Percentiles rank a stretch among this genome's conserved stretches.
Evolutionary conservation across 768 basidiomycete genomes (phyloP).

Genomic region (Lactifluus pinguis): DNA sequence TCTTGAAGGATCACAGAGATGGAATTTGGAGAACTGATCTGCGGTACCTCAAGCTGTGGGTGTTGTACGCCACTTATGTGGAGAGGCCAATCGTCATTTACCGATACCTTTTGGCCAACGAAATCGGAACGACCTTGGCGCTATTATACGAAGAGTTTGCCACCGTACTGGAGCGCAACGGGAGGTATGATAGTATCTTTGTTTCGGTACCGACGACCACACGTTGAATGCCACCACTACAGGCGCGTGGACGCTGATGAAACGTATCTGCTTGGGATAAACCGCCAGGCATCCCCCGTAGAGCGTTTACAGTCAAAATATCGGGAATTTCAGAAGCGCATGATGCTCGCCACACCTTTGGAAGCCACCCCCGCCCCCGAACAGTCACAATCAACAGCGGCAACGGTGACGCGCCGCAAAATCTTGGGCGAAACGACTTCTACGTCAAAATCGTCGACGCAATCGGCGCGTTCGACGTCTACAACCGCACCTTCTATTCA

Average conservation of each 20-base stretch:
- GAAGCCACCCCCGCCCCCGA: constrained; percentile 24
- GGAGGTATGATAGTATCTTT: constrained; percentile 48
- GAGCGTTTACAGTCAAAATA: constrained; percentile 73
- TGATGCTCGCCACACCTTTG: constrained; percentile 48
- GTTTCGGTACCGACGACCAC: background rate
- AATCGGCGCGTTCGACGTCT: constrained; percentile 23
- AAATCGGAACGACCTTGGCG: constrained; percentile 76
- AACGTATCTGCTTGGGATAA: constrained; percentile 80
- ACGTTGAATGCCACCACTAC: constrained; percentile 10
- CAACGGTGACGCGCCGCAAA: constrained; percentile 30
- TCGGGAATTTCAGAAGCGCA: constrained; percentile 84
- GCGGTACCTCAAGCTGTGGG: constrained; percentile 89
- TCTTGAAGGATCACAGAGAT: constrained; percentile 66
- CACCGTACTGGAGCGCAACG: constrained; percentile 69
- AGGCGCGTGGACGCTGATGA: constrained; percentile 88
- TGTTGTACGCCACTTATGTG: constrained; percentile 86
- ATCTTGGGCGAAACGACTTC: constrained; percentile 38
- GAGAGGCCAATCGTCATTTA: constrained; percentile 86
- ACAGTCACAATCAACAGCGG: constrained; percentile 26
- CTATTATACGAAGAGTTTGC: constrained; percentile 92
- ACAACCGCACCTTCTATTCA: constrained; percentile 18
- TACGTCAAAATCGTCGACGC: constrained; percentile 21
- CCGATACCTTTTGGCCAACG: constrained; percentile 81
- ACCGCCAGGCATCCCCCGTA: constrained; percentile 69
- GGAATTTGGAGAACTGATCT: constrained; percentile 71